Evolutionary conservation across 1,284 basidiomycete species (phyloP), one percentile per base, ranked within the genome.

Genomic region (Golubevia pallescens): DNA sequence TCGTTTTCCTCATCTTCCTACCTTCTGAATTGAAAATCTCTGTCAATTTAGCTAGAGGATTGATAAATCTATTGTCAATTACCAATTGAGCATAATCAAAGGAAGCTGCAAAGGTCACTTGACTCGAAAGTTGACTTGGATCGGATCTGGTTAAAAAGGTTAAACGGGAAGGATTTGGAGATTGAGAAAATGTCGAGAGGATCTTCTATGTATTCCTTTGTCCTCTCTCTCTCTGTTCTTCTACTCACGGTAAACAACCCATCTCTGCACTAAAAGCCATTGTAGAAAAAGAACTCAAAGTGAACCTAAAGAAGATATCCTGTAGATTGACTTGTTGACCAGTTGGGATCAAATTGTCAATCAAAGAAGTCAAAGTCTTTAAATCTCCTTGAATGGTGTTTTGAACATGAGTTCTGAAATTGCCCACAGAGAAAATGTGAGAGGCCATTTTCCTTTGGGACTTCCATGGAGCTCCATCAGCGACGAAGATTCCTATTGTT

Each of bases 41-140:
- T 51, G 68, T 38, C n/a, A 68, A 42, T 55, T 62, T 60, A 64
- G 67, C 67, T n/a, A 70, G 54, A 23, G 70, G 73, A 57, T 23
- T 51, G 1, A 62, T 60, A 67, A 75, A 75, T 13, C 75, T 67
- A 62, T 65, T 65, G 24, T 75, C 75, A 42, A 75, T 63, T 28
- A 77, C 67, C 56, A 61, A 63, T 66, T 77, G 74, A 1, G 74
- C 74, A 62, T 67, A 77, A 66, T 77, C 74, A 32, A 77, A 77
- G n/a, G 68, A 62, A 8, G 34, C 63, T 0, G 72, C 66, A 34
- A 76, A 76, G 28, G 60, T 60, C 34, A 75, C 73, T 51, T 68
- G 69, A 66, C 34, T 3, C 69, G 57, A 53, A 66, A 67, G n/a
- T 20, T 53, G 0, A 67, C 68, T 32, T 73, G 71, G 8, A 66